Percentiles rank a stretch among this genome's conserved stretches.
Evolutionary conservation across 768 basidiomycete species (phyloP).

Genomic region (Tulasnella sp.): DNA sequence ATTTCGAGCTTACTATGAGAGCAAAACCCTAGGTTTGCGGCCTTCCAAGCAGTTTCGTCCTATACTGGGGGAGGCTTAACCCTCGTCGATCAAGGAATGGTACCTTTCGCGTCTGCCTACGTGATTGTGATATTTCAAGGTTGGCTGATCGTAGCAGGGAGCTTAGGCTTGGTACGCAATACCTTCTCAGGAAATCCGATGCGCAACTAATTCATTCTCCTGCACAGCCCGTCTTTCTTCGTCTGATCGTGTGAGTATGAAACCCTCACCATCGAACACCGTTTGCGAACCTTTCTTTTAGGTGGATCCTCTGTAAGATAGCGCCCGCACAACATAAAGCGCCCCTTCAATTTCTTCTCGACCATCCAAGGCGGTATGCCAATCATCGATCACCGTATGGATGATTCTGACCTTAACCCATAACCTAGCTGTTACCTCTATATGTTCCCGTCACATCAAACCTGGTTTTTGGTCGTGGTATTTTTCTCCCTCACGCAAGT

Average conservation of each 20-base stretch:
- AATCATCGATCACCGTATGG: background rate
- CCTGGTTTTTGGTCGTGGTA: slow-evolving; percentile 81
- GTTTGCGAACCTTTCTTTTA: slow-evolving; percentile 35
- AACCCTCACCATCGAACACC: background rate
- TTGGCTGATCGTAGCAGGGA: slow-evolving; percentile 20
- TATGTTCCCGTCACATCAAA: slow-evolving; percentile 89
- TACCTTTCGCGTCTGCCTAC: slow-evolving; percentile 9
- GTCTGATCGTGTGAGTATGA: background rate
- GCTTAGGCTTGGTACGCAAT: slow-evolving; percentile 3
- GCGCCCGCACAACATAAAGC: slow-evolving; percentile 59
- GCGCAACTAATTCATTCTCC: background rate
- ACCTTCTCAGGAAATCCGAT: background rate
- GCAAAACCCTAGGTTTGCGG: slow-evolving; percentile 58
- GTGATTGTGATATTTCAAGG: slow-evolving; percentile 15
- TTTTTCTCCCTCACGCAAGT: slow-evolving; percentile 54
- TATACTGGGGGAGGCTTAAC: slow-evolving; percentile 89
- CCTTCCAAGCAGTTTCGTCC: slow-evolving; percentile 79
- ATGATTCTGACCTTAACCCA: background rate
- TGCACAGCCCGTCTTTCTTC: slow-evolving; percentile 15
- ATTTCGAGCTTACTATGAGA: background rate
- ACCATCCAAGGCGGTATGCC: slow-evolving; percentile 69
- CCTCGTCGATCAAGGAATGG: slow-evolving; percentile 58
- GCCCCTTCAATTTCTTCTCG: slow-evolving; percentile 74
- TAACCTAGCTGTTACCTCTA: slow-evolving; percentile 64
- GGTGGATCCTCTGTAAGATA: slow-evolving; percentile 67